These are phyloP conservation scores for Phytophthora multivora DNA, from an alignment of 352 stramenopile species.

Conservation along the genomic window DNA sequence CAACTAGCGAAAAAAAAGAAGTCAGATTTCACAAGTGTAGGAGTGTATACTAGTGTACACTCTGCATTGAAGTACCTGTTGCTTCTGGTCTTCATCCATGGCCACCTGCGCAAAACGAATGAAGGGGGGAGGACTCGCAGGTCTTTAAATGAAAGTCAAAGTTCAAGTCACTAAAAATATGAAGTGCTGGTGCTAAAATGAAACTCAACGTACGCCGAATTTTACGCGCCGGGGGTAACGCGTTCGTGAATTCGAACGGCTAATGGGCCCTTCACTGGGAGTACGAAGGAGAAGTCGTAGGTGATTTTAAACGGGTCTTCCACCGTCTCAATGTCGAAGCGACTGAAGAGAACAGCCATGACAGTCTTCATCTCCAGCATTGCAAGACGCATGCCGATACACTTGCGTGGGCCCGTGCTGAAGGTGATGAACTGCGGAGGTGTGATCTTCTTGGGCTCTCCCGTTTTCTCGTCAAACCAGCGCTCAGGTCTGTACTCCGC, in stretches of 20 bases:
- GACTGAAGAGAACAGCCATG: conserved; percentile 41
- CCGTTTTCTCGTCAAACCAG: conserved; percentile 49
- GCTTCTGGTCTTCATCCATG: conserved; percentile 69
- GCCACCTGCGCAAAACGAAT: not conserved
- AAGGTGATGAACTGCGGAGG: conserved; percentile 64
- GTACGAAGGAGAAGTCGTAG: conserved; percentile 42
- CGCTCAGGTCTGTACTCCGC: conserved; percentile 44
- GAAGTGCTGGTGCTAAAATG: conserved; percentile 5
- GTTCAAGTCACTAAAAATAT: conserved; percentile 28
- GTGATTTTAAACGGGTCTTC: conserved; percentile 39
- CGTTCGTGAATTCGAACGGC: conserved; percentile 21
- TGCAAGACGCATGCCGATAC: conserved; percentile 58
- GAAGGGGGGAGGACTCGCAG: no score
- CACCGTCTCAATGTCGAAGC: conserved; percentile 39
- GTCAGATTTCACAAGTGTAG: conserved; percentile 1
- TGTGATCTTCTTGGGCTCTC: conserved; percentile 25
- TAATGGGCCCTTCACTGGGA: conserved; percentile 43
- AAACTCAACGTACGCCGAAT: not conserved
- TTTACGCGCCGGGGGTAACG: not conserved
- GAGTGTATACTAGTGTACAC: not conserved
- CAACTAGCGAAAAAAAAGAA: conserved; percentile 39
- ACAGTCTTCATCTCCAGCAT: conserved; percentile 57
- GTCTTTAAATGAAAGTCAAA: not conserved
- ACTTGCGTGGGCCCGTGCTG: conserved; percentile 52
- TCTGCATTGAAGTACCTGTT: conserved; percentile 39